Conservation (phyloP, 495 filamentous ascomycete genomes). For the Mycothermus thermophilus region DNA sequence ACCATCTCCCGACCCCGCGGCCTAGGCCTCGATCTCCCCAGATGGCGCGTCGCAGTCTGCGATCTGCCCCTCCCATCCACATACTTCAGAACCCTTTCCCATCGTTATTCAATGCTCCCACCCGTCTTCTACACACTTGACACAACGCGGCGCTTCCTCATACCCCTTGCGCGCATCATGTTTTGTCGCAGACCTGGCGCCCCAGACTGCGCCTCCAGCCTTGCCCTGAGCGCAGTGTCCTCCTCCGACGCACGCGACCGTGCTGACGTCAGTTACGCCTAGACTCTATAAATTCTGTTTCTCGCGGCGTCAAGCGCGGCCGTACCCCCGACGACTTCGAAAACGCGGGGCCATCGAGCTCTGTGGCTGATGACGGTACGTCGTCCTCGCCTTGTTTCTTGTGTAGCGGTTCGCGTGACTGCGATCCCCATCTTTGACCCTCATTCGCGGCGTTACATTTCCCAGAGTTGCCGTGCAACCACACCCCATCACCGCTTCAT, state of each 20-base stretch:
- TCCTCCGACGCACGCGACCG: slow-evolving; percentile 1
- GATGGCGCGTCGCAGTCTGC: no score
- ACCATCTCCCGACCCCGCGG: no score
- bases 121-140: no score
- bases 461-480: no score
- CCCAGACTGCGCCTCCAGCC: not conserved
- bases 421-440: not conserved
- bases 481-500: no score
- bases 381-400: no score
- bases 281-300: slow-evolving; percentile 26
- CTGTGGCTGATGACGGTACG: slow-evolving; percentile 72
- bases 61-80: no score
- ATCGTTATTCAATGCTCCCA: no score
- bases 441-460: no score
- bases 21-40: no score
- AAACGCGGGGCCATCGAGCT: slow-evolving; percentile 43
- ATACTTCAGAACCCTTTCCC: no score
- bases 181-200: slow-evolving; percentile 1
- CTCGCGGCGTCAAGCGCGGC: slow-evolving; percentile 84
- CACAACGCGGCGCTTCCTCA: not conserved
- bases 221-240: not conserved
- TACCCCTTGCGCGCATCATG: not conserved
- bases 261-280: slow-evolving; percentile 14
- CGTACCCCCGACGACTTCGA: slow-evolving; percentile 72
- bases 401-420: slow-evolving; percentile 2